A percentile compares a stretch with the other conserved stretches of the same genome.
Evolutionary conservation across 768 basidiomycete species (phyloP).

Genomic region (Termitomyces sp.): DNA sequence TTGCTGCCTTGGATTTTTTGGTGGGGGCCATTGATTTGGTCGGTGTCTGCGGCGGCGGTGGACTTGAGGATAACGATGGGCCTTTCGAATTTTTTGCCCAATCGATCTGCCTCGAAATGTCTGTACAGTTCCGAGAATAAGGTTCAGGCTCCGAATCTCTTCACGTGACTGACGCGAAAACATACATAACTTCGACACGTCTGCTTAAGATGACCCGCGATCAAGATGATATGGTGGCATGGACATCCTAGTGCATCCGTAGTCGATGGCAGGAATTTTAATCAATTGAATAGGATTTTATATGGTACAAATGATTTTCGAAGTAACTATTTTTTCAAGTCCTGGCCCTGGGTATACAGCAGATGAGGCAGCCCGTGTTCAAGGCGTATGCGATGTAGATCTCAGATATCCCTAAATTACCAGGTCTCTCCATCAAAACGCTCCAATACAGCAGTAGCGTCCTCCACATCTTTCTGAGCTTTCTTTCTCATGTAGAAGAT

Average conservation of each 20-base stretch:
- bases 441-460: constrained; percentile 70
- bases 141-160: constrained; percentile 22
- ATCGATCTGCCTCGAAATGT: not conserved
- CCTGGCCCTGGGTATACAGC: not conserved
- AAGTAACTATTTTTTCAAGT: not conserved
- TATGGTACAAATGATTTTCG: not conserved
- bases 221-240: not conserved
- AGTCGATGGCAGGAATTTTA: not conserved
- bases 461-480: constrained; percentile 95
- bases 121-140: constrained; percentile 27
- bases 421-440: constrained; percentile 78
- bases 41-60: constrained; percentile 18
- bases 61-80: constrained; percentile 9
- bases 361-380: not conserved
- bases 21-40: constrained; percentile 75
- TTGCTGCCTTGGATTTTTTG: constrained; percentile 92
- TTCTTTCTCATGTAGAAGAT: constrained; percentile 99
- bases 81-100: not conserved
- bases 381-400: not conserved
- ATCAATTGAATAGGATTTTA: not conserved
- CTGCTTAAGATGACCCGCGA: not conserved
- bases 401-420: constrained; percentile 29
- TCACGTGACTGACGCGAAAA: constrained; percentile 2
- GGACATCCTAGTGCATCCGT: not conserved
- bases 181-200: not conserved